Evolutionary conservation across 2,329 filamentous ascomycete species (phyloP), one percentile per base, ranked within the genome.

Genomic region (Aspergillus sp.): DNA sequence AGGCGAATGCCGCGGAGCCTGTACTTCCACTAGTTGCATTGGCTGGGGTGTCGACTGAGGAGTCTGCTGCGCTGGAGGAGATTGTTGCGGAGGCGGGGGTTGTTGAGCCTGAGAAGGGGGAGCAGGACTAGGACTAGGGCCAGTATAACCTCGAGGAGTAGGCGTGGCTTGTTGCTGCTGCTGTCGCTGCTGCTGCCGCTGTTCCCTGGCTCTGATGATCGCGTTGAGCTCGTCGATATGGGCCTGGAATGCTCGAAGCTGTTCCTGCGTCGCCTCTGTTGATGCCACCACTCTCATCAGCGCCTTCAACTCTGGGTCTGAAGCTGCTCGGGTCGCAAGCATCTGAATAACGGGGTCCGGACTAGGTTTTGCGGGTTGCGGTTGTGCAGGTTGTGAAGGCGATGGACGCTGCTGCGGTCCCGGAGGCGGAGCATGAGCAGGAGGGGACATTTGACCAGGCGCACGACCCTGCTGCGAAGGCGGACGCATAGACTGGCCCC

Each of bases 161-260:
- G 51, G 44, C 7, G 57, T 50, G 4, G 59, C 53, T 10, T 56
- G 23, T 15, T 51, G 53, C 2, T 46, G 33, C n/a, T 57, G 57
- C 35, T 62, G 61, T 13, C 55, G 61, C 44, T 64, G 62, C 43
- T 64, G 62, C 50, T 68, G 63, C 48, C 71, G 69, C 47, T 69
- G 68, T 46, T 70, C 65, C 49, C 68, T 64, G n/a, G 66, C 61
- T 47, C 71, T 70, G 46, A 77, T 70, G 25, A 76, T 74, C 2
- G 70, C 72, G 51, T 75, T 76, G 9, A 77, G 66, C 49, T 75
- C 73, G 51, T 77, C 74, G 45, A 77, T 76, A 53, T 77, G 74
- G 25, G 68, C 66, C 53, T 77, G 74, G 50, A 77, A 77, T 46
- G 72, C 67, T 45, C 70, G 70, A 19, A 77, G 61, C 50, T 77